phyloP scores from a whole-genome alignment of 805 yeast species.

The Diddensiella caesifluorescens region DNA sequence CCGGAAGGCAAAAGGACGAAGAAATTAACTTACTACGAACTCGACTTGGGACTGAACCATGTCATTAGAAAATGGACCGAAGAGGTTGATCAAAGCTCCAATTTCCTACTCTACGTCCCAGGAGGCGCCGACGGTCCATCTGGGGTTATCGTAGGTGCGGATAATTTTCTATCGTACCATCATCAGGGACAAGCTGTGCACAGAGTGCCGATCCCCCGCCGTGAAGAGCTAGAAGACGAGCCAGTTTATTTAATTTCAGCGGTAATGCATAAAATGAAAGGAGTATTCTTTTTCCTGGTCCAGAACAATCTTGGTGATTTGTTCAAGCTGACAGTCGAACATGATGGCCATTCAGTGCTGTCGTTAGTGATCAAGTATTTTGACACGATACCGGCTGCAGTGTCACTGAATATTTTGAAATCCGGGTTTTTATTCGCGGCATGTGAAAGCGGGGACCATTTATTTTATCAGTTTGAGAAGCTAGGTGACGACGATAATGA shows the following conservation, averaged over 20 bases:
- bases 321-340: slow-evolving; percentile 56
- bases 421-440: slow-evolving; percentile 74
- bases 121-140: slow-evolving; percentile 65
- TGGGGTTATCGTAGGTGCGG: slow-evolving; percentile 63
- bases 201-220: slow-evolving; percentile 52
- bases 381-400: slow-evolving; percentile 64
- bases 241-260: slow-evolving; percentile 44
- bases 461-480: slow-evolving; percentile 71
- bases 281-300: slow-evolving; percentile 57
- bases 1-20: slow-evolving; percentile 25
- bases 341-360: slow-evolving; percentile 36
- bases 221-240: slow-evolving; percentile 29
- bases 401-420: slow-evolving; percentile 53
- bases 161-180: slow-evolving; percentile 41
- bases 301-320: slow-evolving; percentile 73
- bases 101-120: slow-evolving; percentile 61
- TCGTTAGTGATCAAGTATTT: slow-evolving; percentile 57
- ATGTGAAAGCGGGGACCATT: slow-evolving; percentile 56
- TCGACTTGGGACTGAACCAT: slow-evolving; percentile 82
- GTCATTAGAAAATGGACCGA: slow-evolving; percentile 50
- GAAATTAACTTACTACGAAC: slow-evolving; percentile 61
- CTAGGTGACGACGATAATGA: slow-evolving; percentile 57
- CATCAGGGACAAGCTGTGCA: slow-evolving; percentile 31
- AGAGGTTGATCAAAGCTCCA: slow-evolving; percentile 39
- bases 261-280: slow-evolving; percentile 60